A percentile compares a stretch with the other conserved stretches of the same genome.
These are phyloP conservation scores for Aureobasidium subglaciale DNA, from an alignment of 2,329 filamentous ascomycete species.

Conservation along the genomic window DNA sequence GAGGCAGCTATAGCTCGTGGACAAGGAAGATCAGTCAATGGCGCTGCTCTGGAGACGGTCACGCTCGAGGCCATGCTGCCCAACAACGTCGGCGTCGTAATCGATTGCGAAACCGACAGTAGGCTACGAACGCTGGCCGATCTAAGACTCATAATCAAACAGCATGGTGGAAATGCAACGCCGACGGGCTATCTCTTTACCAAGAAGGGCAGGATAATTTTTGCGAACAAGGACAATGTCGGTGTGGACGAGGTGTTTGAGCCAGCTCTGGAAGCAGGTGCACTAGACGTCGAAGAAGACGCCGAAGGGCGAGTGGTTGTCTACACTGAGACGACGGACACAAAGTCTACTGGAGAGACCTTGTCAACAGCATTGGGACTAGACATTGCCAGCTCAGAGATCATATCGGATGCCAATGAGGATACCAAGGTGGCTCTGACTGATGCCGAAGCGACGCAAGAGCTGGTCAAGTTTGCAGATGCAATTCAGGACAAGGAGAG, in stretches of 20 bases:
- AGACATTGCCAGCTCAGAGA: conserved; percentile 66
- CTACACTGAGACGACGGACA: conserved; percentile 60
- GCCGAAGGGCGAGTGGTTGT: conserved; percentile 64
- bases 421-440: conserved; percentile 65
- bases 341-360: conserved; percentile 55
- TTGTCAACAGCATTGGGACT: conserved; percentile 58
- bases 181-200: conserved; percentile 80
- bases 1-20: conserved; percentile 82
- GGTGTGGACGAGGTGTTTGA: conserved; percentile 69
- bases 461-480: conserved; percentile 54
- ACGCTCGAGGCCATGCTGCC: conserved; percentile 77
- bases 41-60: conserved; percentile 67
- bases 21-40: conserved; percentile 71
- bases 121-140: conserved; percentile 68
- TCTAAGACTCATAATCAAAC: conserved; percentile 63
- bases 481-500: conserved; percentile 55
- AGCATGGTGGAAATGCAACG: conserved; percentile 60
- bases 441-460: conserved; percentile 47
- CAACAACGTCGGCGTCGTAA: conserved; percentile 64
- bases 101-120: conserved; percentile 81
- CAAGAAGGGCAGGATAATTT: conserved; percentile 66
- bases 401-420: conserved; percentile 76
- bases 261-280: conserved; percentile 76
- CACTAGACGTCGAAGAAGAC: conserved; percentile 63
- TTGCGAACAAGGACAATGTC: conserved; percentile 53